phyloP scores from a whole-genome alignment of 2,329 filamentous ascomycete species.

The Aspergillus luchuensis region DNA sequence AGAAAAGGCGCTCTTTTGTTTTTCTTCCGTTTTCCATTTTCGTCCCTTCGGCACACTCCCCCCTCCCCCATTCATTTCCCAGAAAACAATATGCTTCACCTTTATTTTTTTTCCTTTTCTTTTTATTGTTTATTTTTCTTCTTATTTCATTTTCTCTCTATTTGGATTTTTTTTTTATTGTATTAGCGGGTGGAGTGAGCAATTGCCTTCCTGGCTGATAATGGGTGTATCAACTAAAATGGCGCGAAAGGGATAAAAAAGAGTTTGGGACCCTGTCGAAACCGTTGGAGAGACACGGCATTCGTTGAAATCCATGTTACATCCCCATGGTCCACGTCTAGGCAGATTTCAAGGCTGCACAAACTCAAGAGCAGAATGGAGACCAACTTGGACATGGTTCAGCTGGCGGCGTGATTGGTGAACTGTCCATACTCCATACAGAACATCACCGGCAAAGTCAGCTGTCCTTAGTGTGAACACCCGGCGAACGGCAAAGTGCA shows the following conservation, averaged over 20 bases:
- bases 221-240: conserved; percentile 28
- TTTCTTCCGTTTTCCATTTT: conserved; percentile 7
- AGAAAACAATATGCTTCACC: conserved; percentile 6
- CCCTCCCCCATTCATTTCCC: conserved; percentile 3
- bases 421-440: conserved; percentile 29
- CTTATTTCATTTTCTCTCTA: too few relatives aligned
- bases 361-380: conserved; percentile 27
- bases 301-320: conserved; percentile 35
- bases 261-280: conserved; percentile 22
- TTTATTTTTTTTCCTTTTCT: neutral
- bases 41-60: neutral
- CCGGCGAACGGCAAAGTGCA: conserved; percentile 37
- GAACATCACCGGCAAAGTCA: conserved; percentile 30
- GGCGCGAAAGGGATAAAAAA: conserved; percentile 12
- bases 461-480: conserved; percentile 34
- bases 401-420: conserved; percentile 14
- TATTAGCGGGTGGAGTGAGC: conserved; percentile 10
- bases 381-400: conserved; percentile 22
- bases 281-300: conserved; percentile 28
- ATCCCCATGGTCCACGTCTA: conserved; percentile 26
- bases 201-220: conserved; percentile 21
- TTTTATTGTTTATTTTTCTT: too few relatives aligned
- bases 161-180: too few relatives aligned
- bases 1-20: conserved; percentile 9
- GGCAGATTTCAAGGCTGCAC: conserved; percentile 25